Evolutionary conservation across 768 basidiomycete species (phyloP), one percentile per base, ranked within the genome.

Genomic region (Boletus subparvulus): DNA sequence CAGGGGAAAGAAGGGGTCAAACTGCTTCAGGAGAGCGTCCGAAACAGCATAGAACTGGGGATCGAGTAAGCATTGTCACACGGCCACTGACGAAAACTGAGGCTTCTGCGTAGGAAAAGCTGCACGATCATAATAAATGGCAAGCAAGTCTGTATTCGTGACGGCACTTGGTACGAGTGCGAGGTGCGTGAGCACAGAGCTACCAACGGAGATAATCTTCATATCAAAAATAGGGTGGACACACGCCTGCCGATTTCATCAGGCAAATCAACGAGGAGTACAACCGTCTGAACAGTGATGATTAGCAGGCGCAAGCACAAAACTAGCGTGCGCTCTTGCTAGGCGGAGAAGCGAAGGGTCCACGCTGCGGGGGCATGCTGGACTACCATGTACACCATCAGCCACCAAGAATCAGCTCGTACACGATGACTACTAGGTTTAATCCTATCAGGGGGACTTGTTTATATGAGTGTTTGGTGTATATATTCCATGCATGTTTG

Each of bases 361-460:
- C 58, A 63, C 50, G 55, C 52, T 48, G 56, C 14, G 40, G 53
- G 16, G 42, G 61, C 57, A 59, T 60, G 60, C 41, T 30, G 32
- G 44, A 60, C 49, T 26, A 48, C 63, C 59, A 61, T 62, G 43
- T 53, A 52, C 49, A 62, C 39, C 57, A 66, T 76, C 55, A 79
- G 57, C 74, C 75, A 55, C 91, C 84, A 61, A 90, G 80, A 36
- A 87, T 77, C 46, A 96, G 73, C 74, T 94, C 92, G 71, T 92
- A 95, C 60, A 88, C 65, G 64, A 97, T 94, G 62, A 98, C 84
- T 64, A 92, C 72, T 51, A 94, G 81, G 74, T 98, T 98, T 48
- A 91, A 67, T 36, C 80, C 85, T 69, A 98, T 98, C 43, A 98
- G 78, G 37, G 95, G 95, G 80, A 98, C 95, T 98, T 65, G 61